Percentiles rank a stretch among this genome's conserved stretches.
Evolutionary conservation across 768 basidiomycete genomes (phyloP).

Genomic region (Boletus speciosus): DNA sequence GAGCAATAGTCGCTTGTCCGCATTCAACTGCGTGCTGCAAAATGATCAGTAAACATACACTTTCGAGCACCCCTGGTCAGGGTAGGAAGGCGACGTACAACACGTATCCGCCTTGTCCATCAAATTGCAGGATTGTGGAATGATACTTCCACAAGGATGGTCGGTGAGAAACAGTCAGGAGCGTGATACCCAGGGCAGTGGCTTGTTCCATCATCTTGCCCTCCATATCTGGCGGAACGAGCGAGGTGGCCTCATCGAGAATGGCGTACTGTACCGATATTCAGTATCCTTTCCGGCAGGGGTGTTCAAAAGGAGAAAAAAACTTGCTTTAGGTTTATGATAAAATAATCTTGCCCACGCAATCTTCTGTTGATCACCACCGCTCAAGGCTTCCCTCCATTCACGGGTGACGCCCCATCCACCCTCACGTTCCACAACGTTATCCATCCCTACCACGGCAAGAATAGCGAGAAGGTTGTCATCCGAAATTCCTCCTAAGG

Average conservation of each 20-base stretch:
- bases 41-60: background rate
- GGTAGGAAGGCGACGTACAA: conserved; percentile 57
- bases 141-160: conserved; percentile 94
- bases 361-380: conserved; percentile 95
- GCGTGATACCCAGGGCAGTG: conserved; percentile 80
- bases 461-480: conserved; percentile 69
- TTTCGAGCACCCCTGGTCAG: background rate
- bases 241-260: conserved; percentile 92
- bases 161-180: conserved; percentile 93
- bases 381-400: conserved; percentile 91
- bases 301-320: background rate
- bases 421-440: conserved; percentile 90
- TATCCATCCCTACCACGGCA: conserved; percentile 76
- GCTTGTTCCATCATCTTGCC: conserved; percentile 94
- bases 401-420: conserved; percentile 90
- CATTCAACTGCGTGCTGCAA: conserved; percentile 79
- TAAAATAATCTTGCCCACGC: conserved; percentile 98
- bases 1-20: conserved; percentile 82
- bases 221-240: conserved; percentile 91
- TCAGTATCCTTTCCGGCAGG: background rate
- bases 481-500: conserved; percentile 70
- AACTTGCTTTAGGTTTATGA: conserved; percentile 79
- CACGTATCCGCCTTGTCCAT: conserved; percentile 92
- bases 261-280: conserved; percentile 75
- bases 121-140: conserved; percentile 82